Conservation (phyloP, 768 basidiomycete species). For the Tricholomella constricta region DNA sequence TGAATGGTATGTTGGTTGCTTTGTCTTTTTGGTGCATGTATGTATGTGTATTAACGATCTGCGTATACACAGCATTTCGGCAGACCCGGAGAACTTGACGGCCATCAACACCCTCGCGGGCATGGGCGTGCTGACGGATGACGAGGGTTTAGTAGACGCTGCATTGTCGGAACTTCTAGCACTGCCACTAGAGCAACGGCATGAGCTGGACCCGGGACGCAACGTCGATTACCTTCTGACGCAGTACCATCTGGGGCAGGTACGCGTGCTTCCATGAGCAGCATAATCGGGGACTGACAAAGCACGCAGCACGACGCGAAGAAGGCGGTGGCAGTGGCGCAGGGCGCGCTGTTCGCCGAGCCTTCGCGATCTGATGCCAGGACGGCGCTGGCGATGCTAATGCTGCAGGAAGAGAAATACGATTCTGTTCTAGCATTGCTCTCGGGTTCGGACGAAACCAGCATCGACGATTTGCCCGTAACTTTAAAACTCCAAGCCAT, state of each 20-base stretch:
- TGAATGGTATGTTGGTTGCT: constrained; percentile 62
- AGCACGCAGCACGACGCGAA: constrained; percentile 44
- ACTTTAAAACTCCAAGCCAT: constrained; percentile 55
- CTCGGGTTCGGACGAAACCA: constrained; percentile 21
- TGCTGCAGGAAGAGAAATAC: constrained; percentile 48
- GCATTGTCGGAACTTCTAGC: constrained; percentile 79
- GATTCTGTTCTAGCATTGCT: constrained; percentile 51
- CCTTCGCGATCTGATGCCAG: constrained; percentile 53
- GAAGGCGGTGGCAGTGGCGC: constrained; percentile 53
- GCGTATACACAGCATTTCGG: constrained; percentile 56
- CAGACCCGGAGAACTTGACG: constrained; percentile 75
- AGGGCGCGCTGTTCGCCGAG: constrained; percentile 58
- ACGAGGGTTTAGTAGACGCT: constrained; percentile 81
- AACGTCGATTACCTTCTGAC: constrained; percentile 73
- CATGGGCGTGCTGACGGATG: constrained; percentile 84
- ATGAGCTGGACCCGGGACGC: constrained; percentile 65
- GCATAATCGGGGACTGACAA: neutral
- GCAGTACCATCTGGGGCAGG: constrained; percentile 75
- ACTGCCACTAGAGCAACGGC: constrained; percentile 65
- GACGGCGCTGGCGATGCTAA: constrained; percentile 54
- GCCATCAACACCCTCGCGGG: constrained; percentile 85
- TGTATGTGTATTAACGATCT: constrained; percentile 4
- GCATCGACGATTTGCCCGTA: constrained; percentile 37
- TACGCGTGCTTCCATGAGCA: constrained; percentile 29
- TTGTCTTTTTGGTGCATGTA: neutral